Conservation (phyloP, 108 stramenopile genomes). For the Skeletonema costatum region DNA sequence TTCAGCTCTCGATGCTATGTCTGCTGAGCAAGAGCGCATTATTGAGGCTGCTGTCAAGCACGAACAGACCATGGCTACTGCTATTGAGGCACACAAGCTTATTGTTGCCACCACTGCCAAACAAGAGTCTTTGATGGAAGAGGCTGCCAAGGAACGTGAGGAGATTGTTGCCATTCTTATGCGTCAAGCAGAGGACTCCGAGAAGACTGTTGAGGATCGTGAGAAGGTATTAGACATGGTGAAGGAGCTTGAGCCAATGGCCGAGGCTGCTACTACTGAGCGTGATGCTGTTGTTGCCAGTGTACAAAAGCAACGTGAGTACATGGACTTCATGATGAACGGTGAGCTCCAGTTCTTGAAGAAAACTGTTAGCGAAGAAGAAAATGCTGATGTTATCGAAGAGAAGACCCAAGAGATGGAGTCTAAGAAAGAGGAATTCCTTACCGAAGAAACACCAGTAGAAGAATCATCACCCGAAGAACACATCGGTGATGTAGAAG, state of each 20-base stretch:
- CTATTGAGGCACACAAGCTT: constrained; percentile 47
- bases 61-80: constrained; percentile 54
- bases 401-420: constrained; percentile 35
- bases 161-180: constrained; percentile 57
- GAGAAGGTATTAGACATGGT: constrained; percentile 51
- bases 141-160: constrained; percentile 61
- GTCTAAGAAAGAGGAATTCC: constrained; percentile 22
- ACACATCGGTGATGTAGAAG: not conserved
- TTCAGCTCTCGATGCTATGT: constrained; percentile 62
- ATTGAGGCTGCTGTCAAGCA: constrained; percentile 57
- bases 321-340: constrained; percentile 57
- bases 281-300: constrained; percentile 55
- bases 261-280: constrained; percentile 39
- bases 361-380: constrained; percentile 46
- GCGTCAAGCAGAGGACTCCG: constrained; percentile 58
- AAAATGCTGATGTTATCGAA: constrained; percentile 26
- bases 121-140: constrained; percentile 52
- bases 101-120: constrained; percentile 56
- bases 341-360: constrained; percentile 51
- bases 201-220: constrained; percentile 48
- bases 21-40: constrained; percentile 66
- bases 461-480: not conserved
- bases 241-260: constrained; percentile 44
- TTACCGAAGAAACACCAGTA: not conserved
- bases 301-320: constrained; percentile 53